Evolutionary conservation across 345 rosid genomes (phyloP), one percentile per base, ranked within the genome.

Genomic region (Rhizophora apiculata): DNA sequence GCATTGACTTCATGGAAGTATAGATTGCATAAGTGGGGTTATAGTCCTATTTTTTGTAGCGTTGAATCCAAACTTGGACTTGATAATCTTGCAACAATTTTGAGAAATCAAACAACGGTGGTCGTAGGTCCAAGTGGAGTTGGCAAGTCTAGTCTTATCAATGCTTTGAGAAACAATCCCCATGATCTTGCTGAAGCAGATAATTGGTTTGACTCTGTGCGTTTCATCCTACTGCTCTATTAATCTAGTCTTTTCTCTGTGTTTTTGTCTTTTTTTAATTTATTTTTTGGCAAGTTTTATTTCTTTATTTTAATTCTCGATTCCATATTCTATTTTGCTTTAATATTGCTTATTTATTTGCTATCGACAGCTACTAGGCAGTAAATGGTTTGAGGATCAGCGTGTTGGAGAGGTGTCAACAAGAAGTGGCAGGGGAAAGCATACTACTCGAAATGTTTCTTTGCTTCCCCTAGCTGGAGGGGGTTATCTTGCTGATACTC

Each of bases 51-150:
- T 7, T 87, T 94, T 74, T 91, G 97, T 73, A 94, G 97, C 43
- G 92, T 89, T 60, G 89, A 91, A 24, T 78, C 95, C 10, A 81
- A 79, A 68, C 64, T 58, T 2, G 96, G 95, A 53, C 91, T 94
- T 65, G 91, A 87, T 55, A 70, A 83, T 0, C 84, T 94, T 39
- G 85, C 91, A 5, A 84, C 72, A 43, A 65, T 69, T 48, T 56
- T 94, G 83, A 82, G 84, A 74, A 83, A 88, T 82, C 96, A 88
- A 75, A 94, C 90, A 15, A 86, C 90, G n/a, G 98, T 94, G 56
- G 79, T 91, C 62, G 96, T 94, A 36, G 97, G 98, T 46, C 98
- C 98, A n/a, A 94, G 98, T 80, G 98, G 98, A 76, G 98, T 91
- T 22, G 97, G 98, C 55, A 94, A 94, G 75, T 94, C 98, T 29